Percentiles rank a stretch among this genome's conserved stretches.
These are phyloP conservation scores for Solanum sparsipilum DNA, from an alignment of 257 asterid species.

Conservation along the genomic window DNA sequence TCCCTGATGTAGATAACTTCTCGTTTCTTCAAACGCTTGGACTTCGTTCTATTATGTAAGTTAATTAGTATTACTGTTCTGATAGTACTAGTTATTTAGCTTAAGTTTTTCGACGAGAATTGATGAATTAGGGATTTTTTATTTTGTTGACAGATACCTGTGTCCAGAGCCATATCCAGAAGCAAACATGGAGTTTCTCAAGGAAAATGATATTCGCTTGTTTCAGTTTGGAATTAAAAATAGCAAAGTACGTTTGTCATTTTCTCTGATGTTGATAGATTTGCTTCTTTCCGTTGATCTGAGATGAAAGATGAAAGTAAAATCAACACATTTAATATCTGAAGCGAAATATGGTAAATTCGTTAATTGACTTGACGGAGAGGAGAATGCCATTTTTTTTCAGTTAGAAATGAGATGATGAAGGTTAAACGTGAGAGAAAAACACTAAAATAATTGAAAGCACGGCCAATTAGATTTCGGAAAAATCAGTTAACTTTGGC, in stretches of 20 bases:
- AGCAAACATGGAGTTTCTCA: constrained; percentile 56
- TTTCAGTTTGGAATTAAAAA: constrained; percentile 83
- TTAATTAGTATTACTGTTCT: not conserved
- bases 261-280: not conserved
- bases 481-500: not conserved
- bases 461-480: not conserved
- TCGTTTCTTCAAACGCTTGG: constrained; percentile 54
- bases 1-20: constrained; percentile 62
- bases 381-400: not conserved
- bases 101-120: not conserved
- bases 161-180: constrained; percentile 82
- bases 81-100: not conserved
- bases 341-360: not conserved
- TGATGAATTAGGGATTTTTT: not conserved
- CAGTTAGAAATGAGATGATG: not conserved
- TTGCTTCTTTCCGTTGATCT: not conserved
- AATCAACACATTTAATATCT: not conserved
- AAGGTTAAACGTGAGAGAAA: not conserved
- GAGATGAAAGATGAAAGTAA: not conserved
- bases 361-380: not conserved
- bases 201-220: constrained; percentile 49
- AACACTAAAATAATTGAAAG: not conserved
- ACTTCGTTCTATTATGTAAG: constrained; percentile 66
- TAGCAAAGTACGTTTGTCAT: constrained; percentile 34
- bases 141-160: constrained; percentile 37